Evolutionary conservation across 768 basidiomycete species (phyloP).

Genomic region (Rhizopogon sp.): DNA sequence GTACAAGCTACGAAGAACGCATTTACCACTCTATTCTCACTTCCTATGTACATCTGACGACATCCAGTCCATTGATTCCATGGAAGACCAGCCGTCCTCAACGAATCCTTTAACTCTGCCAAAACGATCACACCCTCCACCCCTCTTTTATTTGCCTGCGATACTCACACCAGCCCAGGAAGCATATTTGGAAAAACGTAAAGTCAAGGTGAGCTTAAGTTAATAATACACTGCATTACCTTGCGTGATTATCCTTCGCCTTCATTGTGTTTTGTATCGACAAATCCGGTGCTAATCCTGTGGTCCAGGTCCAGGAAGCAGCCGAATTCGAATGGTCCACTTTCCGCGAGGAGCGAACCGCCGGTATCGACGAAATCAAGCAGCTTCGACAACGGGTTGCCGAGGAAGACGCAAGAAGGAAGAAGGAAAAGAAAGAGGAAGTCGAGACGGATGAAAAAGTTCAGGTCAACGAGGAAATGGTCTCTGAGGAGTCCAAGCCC

Average conservation of each 20-base stretch:
- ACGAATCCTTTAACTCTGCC: constrained; percentile 39
- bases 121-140: constrained; percentile 66
- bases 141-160: constrained; percentile 72
- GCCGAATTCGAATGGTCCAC: constrained; percentile 63
- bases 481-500: constrained; percentile 18
- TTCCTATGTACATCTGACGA: constrained; percentile 73
- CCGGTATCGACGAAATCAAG: constrained; percentile 58
- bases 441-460: constrained; percentile 16
- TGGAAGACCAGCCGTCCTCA: constrained; percentile 19
- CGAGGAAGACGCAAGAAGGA: constrained; percentile 54
- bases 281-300: not conserved
- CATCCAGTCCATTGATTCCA: constrained; percentile 38
- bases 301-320: constrained; percentile 50
- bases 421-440: constrained; percentile 30
- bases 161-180: constrained; percentile 67
- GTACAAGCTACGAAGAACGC: constrained; percentile 70
- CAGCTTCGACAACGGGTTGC: constrained; percentile 58
- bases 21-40: constrained; percentile 68
- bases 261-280: not conserved
- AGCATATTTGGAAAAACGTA: constrained; percentile 56
- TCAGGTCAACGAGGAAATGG: constrained; percentile 28
- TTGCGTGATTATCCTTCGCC: not conserved
- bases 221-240: not conserved
- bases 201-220: constrained; percentile 45
- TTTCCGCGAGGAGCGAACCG: constrained; percentile 57